Conservation (phyloP, 164 flowering plant genomes). For the Sedum album region DNA sequence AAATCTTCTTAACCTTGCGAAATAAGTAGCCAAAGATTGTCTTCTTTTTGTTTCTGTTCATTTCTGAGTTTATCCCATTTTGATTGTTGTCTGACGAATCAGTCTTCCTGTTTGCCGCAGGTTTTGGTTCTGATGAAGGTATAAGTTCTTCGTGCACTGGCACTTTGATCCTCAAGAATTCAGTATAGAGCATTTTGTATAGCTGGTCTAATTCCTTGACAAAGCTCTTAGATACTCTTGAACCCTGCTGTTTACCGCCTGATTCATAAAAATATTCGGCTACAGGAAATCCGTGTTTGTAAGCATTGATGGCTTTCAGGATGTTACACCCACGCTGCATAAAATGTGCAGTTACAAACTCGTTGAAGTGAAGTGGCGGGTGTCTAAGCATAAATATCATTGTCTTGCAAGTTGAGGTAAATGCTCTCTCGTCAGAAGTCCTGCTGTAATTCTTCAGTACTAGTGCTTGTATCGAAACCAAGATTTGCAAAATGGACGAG, state of each 20-base stretch:
- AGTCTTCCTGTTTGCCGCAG: background rate
- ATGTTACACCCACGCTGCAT: slow-evolving; percentile 11
- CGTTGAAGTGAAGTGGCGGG: slow-evolving; percentile 23
- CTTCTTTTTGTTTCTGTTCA: background rate
- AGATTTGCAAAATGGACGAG: slow-evolving; percentile 30
- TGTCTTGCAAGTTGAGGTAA: slow-evolving; percentile 17
- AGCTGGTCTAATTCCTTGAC: background rate
- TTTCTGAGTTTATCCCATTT: background rate
- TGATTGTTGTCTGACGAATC: background rate
- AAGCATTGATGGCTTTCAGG: slow-evolving; percentile 16
- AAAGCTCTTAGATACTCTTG: background rate
- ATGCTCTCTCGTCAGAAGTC: slow-evolving; percentile 19
- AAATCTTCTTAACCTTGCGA: background rate
- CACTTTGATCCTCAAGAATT: background rate
- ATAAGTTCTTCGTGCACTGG: background rate
- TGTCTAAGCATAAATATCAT: slow-evolving; percentile 12
- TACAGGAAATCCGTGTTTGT: background rate
- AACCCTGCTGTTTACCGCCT: background rate
- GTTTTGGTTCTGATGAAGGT: background rate
- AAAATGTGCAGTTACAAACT: slow-evolving; percentile 15
- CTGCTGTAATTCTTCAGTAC: slow-evolving; percentile 22
- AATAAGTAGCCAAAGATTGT: background rate
- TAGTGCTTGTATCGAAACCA: slow-evolving; percentile 35
- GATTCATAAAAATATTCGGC: background rate
- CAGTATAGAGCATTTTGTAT: background rate